Base-by-base conservation (phyloP, 2,329 filamentous ascomycete species). In the Aspergillus intermedius region DNA sequence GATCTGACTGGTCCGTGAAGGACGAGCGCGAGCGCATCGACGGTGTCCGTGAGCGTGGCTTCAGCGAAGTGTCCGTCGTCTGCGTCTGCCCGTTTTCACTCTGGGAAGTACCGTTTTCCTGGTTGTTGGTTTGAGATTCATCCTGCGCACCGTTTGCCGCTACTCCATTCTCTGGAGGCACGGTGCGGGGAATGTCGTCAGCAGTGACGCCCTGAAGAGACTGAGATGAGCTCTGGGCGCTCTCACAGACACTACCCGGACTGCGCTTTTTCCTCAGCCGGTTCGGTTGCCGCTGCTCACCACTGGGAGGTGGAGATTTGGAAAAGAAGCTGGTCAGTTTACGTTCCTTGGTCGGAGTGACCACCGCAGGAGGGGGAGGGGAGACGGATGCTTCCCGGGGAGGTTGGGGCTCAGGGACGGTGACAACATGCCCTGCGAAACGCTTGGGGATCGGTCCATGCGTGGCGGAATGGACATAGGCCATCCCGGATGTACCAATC, bases 251-350 rank as follows among this genome's bases (percentile, higher is more conserved):
- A 61, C 87, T 88, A 39, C 83, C 84, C 0, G 87, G 84, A 48
- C 87, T 74, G n/a, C 72, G 78, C 69, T 88, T 95, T 75, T 97
- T 97, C 67, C 86, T 87, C 45, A 98, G 74, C 69, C 96, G 95
- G 62, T 95, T 96, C 0, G 90, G 88, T 63, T 85, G 86, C 42
- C 87, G 81, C 7, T 74, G 68, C 3, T 71, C 77, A 39, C 81
- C 79, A 22, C 73, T 76, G 0, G 78, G 77, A 1, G 85, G 82
- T 2, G 86, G 84, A 54, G 84, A 79, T 60, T 86, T 72, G 22
- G 62, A 79, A 61, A 94, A 86, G 34, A 94, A 72, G 59, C 74
- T 81, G 45, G 86, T 77, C 48, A 94, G 67, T 50, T 81, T 84
- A 25, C 83, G 80, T 49, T 90, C 86, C 52, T 79, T 83, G 4